These are phyloP conservation scores for Sporobolomyces roseus DNA, from an alignment of 768 basidiomycete genomes.

Conservation along the genomic window DNA sequence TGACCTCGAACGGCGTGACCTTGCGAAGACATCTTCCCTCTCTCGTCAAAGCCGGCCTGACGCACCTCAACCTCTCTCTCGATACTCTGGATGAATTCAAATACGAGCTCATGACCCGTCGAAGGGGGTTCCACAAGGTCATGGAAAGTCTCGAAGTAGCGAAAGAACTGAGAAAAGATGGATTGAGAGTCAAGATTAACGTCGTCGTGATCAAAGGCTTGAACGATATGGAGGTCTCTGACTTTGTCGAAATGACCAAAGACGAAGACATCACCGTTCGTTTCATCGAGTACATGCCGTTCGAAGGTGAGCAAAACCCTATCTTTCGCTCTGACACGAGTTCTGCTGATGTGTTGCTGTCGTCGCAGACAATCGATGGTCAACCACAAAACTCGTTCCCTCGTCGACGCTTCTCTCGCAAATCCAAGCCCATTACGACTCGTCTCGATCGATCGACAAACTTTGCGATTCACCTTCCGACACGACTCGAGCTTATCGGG, in stretches of 20 bases:
- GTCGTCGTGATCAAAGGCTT: constrained; percentile 75
- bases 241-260: constrained; percentile 73
- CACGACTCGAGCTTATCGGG: constrained; percentile 73
- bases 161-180: constrained; percentile 1
- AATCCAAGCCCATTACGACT: constrained; percentile 49
- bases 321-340: no score
- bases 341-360: no score
- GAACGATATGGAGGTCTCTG: constrained; percentile 73
- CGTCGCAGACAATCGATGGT: constrained; percentile 87
- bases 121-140: constrained; percentile 63
- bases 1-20: constrained; percentile 79
- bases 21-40: constrained; percentile 68
- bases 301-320: no score
- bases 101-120: constrained; percentile 79
- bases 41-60: constrained; percentile 66
- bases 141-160: constrained; percentile 64
- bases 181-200: constrained; percentile 67
- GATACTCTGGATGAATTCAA: constrained; percentile 82
- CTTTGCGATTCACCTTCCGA: constrained; percentile 65
- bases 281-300: constrained; percentile 94
- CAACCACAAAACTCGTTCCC: constrained; percentile 74
- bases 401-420: constrained; percentile 61
- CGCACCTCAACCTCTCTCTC: constrained; percentile 66
- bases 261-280: constrained; percentile 64
- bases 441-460: constrained; percentile 55